Percentiles rank a stretch among this genome's conserved stretches.
Evolutionary conservation across 2,329 filamentous ascomycete species (phyloP).

Genomic region (Hypomyces perniciosus): DNA sequence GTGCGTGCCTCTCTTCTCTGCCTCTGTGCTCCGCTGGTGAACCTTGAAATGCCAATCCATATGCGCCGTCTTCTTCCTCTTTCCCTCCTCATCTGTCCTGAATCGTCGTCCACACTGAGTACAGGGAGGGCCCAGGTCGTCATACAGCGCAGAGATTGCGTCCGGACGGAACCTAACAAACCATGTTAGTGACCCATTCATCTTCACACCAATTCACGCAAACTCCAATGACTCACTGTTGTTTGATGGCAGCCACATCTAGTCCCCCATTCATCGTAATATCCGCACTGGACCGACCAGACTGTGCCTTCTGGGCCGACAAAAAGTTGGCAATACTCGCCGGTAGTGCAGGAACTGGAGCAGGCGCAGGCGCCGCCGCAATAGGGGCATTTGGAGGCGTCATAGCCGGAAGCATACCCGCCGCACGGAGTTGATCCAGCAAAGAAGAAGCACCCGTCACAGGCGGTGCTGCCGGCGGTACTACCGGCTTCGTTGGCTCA

Average conservation of each 20-base stretch:
- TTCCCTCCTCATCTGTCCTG: conserved; percentile 67
- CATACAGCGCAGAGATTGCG: conserved; percentile 69
- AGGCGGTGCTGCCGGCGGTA: background rate
- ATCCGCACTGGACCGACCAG: conserved; percentile 19
- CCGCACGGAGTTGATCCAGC: conserved; percentile 61
- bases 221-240: conserved; percentile 49
- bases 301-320: conserved; percentile 26
- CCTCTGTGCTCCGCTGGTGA: conserved; percentile 81
- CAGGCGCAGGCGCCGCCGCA: conserved; percentile 26
- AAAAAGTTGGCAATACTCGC: conserved; percentile 33
- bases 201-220: background rate
- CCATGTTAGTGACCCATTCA: conserved; percentile 12
- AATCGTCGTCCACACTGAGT: conserved; percentile 90
- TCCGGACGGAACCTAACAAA: conserved; percentile 61
- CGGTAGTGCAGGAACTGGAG: conserved; percentile 26
- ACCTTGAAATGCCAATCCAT: conserved; percentile 98
- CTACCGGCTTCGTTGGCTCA: conserved; percentile 26
- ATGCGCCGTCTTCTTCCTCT: conserved; percentile 80
- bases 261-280: conserved; percentile 51
- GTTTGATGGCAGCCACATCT: conserved; percentile 62
- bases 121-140: conserved; percentile 78
- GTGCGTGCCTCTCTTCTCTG: conserved; percentile 78
- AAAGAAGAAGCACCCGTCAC: conserved; percentile 33
- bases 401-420: conserved; percentile 55
- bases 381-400: conserved; percentile 33